Base-by-base conservation (phyloP, 139 green algal genomes). In the Deuterostichococcus epilithicus region DNA sequence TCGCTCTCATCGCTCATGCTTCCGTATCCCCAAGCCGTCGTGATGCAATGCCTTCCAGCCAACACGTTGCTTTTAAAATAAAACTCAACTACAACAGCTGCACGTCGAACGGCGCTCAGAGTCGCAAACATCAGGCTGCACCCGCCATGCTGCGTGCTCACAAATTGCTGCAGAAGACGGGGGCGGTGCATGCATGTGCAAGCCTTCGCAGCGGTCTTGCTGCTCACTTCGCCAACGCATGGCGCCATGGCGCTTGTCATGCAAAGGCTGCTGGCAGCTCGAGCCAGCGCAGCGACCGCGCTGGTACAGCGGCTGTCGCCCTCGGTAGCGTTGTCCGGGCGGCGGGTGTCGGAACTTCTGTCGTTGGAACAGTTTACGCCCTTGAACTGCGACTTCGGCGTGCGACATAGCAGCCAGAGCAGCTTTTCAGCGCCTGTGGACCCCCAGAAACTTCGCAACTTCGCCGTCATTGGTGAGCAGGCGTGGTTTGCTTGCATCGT, bases 401-500 rank as follows among this genome's bases (percentile, higher is more conserved):
- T 63, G 18, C 8, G 52, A 28, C 18, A n/a, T 20, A 63, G 28
- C 28, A 13, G 28, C 52, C 52, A 63, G 52, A 63, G 52, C 20
- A 63, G 52, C 52, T 5, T 63, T 5, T 20, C 26, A 28, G 28
- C 13, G 10, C 52, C 52, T n/a, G 52, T 63, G 8, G 52, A 63
- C 52, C 70, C 70, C 37, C 30, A 65, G 47, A 42, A 75, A 32
- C 77, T 94, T 22, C 82, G 90, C 38, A 91, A 93, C 80, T 86
- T 94, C 45, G 92, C 92, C 68, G 95, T 97, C 81, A 96, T 97
- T 47, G 89, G 78, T 83, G 10, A 36, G 35, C 3, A 3, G 26
- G 0, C 1, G 33, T 5, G 30, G 67, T 23, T 25, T 25, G 22
- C 15, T n/a, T n/a, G n/a, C n/a, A n/a, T n/a, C 26, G 22, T 38